Evolutionary conservation across 805 yeast species (phyloP).

Genomic region (Wickerhamiella vanderwaltii): DNA sequence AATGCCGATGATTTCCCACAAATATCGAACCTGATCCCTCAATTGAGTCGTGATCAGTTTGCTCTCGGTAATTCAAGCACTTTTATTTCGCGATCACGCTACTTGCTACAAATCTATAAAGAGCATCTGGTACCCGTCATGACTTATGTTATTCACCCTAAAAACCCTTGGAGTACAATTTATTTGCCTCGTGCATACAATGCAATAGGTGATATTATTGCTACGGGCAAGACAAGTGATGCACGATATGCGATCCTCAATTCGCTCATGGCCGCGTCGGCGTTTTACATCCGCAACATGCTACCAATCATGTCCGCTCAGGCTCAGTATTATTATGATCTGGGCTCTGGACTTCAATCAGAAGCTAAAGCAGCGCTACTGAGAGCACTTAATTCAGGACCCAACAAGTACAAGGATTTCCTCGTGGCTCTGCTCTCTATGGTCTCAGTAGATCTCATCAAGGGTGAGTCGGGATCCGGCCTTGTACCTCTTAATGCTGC

Average conservation of each 20-base stretch:
- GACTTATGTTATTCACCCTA: conserved; percentile 58
- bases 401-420: conserved; percentile 66
- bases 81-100: conserved; percentile 44
- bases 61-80: conserved; percentile 7
- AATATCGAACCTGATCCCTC: no score
- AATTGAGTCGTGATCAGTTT: not conserved
- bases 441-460: conserved; percentile 78
- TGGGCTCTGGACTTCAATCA: conserved; percentile 61
- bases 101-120: conserved; percentile 56
- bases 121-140: conserved; percentile 67
- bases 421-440: conserved; percentile 71
- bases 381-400: conserved; percentile 39
- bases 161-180: conserved; percentile 81
- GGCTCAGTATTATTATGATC: conserved; percentile 55
- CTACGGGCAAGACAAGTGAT: conserved; percentile 59
- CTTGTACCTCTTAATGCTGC: conserved; percentile 63
- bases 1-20: not conserved
- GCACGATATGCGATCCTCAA: conserved; percentile 69
- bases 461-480: conserved; percentile 87
- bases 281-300: conserved; percentile 66
- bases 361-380: conserved; percentile 63
- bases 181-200: conserved; percentile 71
- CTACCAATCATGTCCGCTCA: conserved; percentile 54
- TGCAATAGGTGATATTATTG: conserved; percentile 71
- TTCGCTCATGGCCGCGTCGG: conserved; percentile 69